These are phyloP conservation scores for Flueggea neowawraea DNA, from an alignment of 441 rosid genomes.

Conservation along the genomic window DNA sequence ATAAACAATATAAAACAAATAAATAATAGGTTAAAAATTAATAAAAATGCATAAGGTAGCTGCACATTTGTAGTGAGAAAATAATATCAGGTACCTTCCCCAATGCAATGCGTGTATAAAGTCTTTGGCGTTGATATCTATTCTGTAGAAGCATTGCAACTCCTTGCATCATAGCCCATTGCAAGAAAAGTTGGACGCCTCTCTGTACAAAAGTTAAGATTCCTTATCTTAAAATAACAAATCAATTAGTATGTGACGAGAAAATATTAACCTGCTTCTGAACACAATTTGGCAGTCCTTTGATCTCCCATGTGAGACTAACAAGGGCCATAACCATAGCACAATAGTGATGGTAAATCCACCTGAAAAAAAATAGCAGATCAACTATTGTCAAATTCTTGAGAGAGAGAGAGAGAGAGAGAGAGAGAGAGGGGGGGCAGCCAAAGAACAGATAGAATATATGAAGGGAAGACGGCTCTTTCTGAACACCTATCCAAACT, in stretches of 20 bases:
- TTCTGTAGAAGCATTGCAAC: constrained; percentile 98
- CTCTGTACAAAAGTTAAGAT: constrained; percentile 50
- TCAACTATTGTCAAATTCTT: constrained; percentile 9
- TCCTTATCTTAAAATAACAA: constrained; percentile 13
- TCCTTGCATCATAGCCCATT: constrained; percentile 99
- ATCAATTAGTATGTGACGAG: constrained; percentile 7
- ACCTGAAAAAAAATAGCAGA: constrained; percentile 54
- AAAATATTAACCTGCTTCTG: constrained; percentile 74
- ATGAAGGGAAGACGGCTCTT: too few relatives aligned
- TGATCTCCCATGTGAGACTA: constrained; percentile 98
- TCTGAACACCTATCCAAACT: too few relatives aligned
- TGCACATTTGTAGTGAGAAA: background rate
- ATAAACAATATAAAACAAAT: constrained; percentile 1
- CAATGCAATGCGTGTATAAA: constrained; percentile 93
- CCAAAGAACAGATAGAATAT: too few relatives aligned
- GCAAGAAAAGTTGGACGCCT: constrained; percentile 94
- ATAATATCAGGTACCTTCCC: constrained; percentile 64
- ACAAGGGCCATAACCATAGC: constrained; percentile 96
- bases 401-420: too few relatives aligned
- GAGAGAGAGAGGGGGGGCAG: too few relatives aligned
- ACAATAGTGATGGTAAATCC: constrained; percentile 98
- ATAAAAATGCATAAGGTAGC: background rate
- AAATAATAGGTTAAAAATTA: background rate
- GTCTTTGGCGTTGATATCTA: constrained; percentile 97
- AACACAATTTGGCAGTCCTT: constrained; percentile 93